Base-by-base conservation (phyloP, 768 basidiomycete species). In the Suillus placidus region DNA sequence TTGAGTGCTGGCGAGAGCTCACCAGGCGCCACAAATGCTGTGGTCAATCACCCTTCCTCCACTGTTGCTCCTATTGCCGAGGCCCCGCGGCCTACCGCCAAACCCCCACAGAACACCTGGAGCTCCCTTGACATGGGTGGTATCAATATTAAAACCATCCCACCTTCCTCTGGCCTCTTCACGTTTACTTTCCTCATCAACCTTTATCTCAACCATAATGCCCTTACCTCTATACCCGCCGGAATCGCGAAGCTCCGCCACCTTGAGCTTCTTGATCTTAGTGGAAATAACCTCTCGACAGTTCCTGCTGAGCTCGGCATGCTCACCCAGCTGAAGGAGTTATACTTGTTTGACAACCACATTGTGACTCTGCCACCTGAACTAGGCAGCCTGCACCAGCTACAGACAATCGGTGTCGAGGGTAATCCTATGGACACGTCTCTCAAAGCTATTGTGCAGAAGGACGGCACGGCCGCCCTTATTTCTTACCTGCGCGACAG, bases 141-240 rank as follows among this genome's bases (percentile, higher is more conserved):
- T 18, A 89, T 97, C 70, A 87, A 88, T 69, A 88, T 99, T 74
- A 97, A 96, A 84, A 94, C 91, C 69, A 83, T 99, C 60, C 93
- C 96, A 42, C 80, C 88, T 6, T 83, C 80, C 8, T 91, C 90
- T 55, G 89, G 88, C 34, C 82, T 94, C 51, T 93, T 93, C 77
- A 81, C 88, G 9, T 98, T 97, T 81, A 87, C 88, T n/a, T 97
- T 95, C 83, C 89, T 99, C 66, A 91, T 91, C 70, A 91, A 90
- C 67, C 90, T 99, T 58, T 98, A 96, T 80, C 92, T 99, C 76
- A 98, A 98, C 71, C 97, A 99, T 82, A 99, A 99, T 72, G 82
- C 87, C 32, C 83, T 99, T 55, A 80, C 88, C 10, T 76, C 85
- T 67, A 79, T 99, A 40, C 95, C 97, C 5, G 85, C 91, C 23